Base-by-base conservation (phyloP, 2,329 filamentous ascomycete genomes). In the Hymenoscyphus fraxineus region DNA sequence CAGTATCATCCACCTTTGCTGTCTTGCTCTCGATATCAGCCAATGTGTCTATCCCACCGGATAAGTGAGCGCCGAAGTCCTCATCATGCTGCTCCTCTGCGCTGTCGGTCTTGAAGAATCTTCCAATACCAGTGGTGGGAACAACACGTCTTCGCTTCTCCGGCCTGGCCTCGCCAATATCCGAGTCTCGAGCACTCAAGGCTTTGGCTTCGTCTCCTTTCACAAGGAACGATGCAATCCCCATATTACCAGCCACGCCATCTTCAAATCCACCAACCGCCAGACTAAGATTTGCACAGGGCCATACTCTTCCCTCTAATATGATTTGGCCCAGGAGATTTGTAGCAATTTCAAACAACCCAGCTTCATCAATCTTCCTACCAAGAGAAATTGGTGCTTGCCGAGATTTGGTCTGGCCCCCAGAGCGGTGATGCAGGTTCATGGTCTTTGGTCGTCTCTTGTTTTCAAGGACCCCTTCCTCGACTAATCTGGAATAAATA, bases 201-300 rank as follows among this genome's bases (percentile, higher is more conserved):
- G 79, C 79, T 69, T 84, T 83, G 66, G 85, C 85, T 74, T 88
- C 86, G 41, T 89, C 86, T 41, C 88, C 88, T 78, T 89, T 89
- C 32, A 97, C 80, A n/a, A 99, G 81, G 73, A 97, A 98, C 0
- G 85, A 83, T 56, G 90, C 89, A 69, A 99, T 98, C 40, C 90
- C 91, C 81, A 88, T 88, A 73, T 97, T 98, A 5, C 91, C 90
- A 51, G 83, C 86, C 64, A 94, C 80, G 1, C 92, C 91, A 69
- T 97, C 93, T 76, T 98, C 93, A 69, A 98, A 97, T 0, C 92
- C 93, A n/a, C 87, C 88, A 31, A 98, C 92, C 68, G 90, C 93
- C 57, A 98, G 79, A 64, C 91, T 95, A 9, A 99, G 81, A 73
- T 97, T 95, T n/a, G 87, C 82, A 74, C 95, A 98, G 6, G 95